Conservation (phyloP, 495 filamentous ascomycete genomes). For the Neurospora sp. region DNA sequence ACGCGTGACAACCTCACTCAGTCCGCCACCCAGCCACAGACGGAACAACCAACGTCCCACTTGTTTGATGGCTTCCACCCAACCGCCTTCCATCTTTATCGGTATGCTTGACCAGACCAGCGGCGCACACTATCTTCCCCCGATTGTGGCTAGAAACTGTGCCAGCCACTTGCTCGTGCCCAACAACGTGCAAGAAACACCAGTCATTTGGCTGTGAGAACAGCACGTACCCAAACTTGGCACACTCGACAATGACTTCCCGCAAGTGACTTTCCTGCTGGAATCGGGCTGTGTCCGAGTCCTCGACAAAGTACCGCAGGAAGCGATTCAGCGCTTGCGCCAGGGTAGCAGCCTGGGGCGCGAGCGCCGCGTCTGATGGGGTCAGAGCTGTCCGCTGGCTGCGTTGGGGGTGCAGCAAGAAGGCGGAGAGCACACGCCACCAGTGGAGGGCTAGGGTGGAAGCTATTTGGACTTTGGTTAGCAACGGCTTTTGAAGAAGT, state of each 20-base stretch:
- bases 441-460: slow-evolving; percentile 19
- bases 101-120: slow-evolving; percentile 20
- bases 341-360: slow-evolving; percentile 18
- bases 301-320: slow-evolving; percentile 20
- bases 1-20: neutral
- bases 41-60: slow-evolving; percentile 6
- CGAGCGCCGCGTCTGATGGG: slow-evolving; percentile 15
- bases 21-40: slow-evolving; percentile 2
- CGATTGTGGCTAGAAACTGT: neutral
- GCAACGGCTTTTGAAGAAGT: neutral
- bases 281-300: slow-evolving; percentile 14
- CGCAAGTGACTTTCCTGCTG: slow-evolving; percentile 26
- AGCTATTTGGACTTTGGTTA: slow-evolving; percentile 5
- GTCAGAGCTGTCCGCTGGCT: slow-evolving; percentile 23
- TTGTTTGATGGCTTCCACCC: neutral
- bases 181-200: slow-evolving; percentile 9
- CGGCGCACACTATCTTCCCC: slow-evolving; percentile 14
- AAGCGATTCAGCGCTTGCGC: slow-evolving; percentile 19
- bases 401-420: slow-evolving; percentile 23
- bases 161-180: slow-evolving; percentile 1
- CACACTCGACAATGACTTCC: slow-evolving; percentile 22
- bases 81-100: slow-evolving; percentile 17
- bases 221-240: slow-evolving; percentile 24
- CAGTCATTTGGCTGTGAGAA: slow-evolving; percentile 26
- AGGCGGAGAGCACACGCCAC: slow-evolving; percentile 29